Evolutionary conservation across 1,139 yeast species (phyloP), one percentile per base, ranked within the genome.

Genomic region (Candida smagusa): DNA sequence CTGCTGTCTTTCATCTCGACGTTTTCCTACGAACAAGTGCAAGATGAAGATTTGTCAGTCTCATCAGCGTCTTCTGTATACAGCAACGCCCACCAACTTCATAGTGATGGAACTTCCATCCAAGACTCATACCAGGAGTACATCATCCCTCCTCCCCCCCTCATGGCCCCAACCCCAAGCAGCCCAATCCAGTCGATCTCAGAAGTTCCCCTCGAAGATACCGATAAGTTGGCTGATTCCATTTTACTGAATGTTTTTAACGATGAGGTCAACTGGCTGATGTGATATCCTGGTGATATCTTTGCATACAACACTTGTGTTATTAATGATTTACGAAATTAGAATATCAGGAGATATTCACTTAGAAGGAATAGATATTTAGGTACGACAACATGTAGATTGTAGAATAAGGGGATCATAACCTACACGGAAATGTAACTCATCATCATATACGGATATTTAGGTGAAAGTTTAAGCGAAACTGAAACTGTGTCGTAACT

Each of bases 151-250:
- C 37, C 42, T 5, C 42, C 42, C 3, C 38, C 38, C 7, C 22
- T 30, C 6, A 23, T 31, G 16, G 19, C 24, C 9, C 28, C 28
- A 9, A 16, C 28, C n/a, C 28, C 28, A n/a, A 16, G 27, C n/a
- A 33, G 36, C 11, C 31, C 33, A 23, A 27, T 37, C 2, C 34
- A 37, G 24, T 33, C 36, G 30, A 37, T 37, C 19, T 12, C 21
- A 12, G 40, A 37, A 28, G 40, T 28, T 32, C 13, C 23, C 30
- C 22, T 22, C 39, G 39, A 23, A 47, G 43, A 32, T 22, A 45
- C 43, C 21, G 58, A 54, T 31, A 36, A 41, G 21, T 43, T 54
- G 34, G 59, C 59, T 26, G 46, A 44, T 12, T 45, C 50, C 7
- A 54, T 54, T 22, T 43, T 54, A 9, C 41, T 39, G 19, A 56